Evolutionary conservation across 345 rosid genomes (phyloP).

Genomic region (Noccaea caerulescens): DNA sequence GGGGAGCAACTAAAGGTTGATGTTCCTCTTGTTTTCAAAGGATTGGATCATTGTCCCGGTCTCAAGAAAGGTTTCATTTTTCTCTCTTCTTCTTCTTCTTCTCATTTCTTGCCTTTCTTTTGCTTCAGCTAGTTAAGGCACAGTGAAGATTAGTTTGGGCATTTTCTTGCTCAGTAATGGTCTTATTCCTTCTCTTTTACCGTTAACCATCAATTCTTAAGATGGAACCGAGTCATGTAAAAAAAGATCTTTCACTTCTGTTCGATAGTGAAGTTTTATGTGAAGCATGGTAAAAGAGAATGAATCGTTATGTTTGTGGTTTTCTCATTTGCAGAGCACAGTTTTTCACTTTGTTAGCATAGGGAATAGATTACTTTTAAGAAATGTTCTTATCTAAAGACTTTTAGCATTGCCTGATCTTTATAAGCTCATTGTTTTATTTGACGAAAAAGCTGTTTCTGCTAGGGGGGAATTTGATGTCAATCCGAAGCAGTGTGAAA

Average conservation of each 20-base stretch:
- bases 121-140: neutral
- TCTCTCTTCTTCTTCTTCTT: neutral
- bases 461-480: constrained; percentile 69
- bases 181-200: neutral
- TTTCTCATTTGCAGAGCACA: neutral
- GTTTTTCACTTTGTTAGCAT: neutral
- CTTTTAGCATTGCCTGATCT: neutral
- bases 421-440: neutral
- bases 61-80: constrained; percentile 66
- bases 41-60: constrained; percentile 74
- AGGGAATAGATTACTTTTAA: neutral
- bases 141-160: neutral
- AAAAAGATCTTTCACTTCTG: neutral
- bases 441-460: neutral
- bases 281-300: neutral
- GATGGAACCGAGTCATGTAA: neutral
- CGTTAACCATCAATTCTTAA: too few species aligned
- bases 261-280: neutral
- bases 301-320: neutral
- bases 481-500: constrained; percentile 57
- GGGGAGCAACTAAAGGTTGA: constrained; percentile 76
- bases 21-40: constrained; percentile 85
- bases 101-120: neutral
- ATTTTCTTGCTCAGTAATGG: constrained; percentile 3
- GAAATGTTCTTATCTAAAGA: neutral